Base-by-base conservation (phyloP, 352 stramenopile genomes). In the Plasmopara muralis region DNA sequence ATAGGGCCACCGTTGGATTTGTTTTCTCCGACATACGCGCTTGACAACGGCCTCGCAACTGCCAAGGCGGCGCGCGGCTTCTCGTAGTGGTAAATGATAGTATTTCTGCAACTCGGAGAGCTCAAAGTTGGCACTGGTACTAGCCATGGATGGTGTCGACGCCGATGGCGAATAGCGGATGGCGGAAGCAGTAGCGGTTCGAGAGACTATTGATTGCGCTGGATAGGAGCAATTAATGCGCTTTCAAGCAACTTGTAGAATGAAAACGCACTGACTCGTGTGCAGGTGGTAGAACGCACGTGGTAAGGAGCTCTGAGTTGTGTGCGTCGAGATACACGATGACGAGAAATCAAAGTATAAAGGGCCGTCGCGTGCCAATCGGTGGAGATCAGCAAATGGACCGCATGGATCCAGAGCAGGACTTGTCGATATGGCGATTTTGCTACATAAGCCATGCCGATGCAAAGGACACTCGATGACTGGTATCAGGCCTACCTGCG, bases 11-110 rank as follows among this genome's bases (percentile, higher is more conserved):
- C 79, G 71, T 59, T 80, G 72, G 62, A 93, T 89, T 58, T 84
- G 74, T 50, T 83, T 83, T 50, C 74, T 79, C 38, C 83, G 80
- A 53, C 83, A 93, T 13, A 89, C 70, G 46, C 80, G 79, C 70
- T 91, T 93, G 59, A 93, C 77, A 35, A 87, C 80, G 31, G 76
- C 83, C 58, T 90, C 83, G 52, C 81, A 90, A 45, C 72, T 87
- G 25, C 77, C 77, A 18, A 93, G 77, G 20, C 74, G 74, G 37
- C 66, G 68, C 6, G 83, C 83, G 30, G 80, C 83, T 65, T 93
- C 77, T 37, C 77, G 77, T 20, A 93, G 71, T 33, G 80, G 83
- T 66, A 91, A 54, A 60, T 91, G 83, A 60, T 89, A 93, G 72
- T 89, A 89, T 72, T 90, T 74, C 48, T 88, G 80, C 18, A 93